phyloP scores from a whole-genome alignment of 192 early-diverging fungal genomes.

The Podila clonocystis region DNA sequence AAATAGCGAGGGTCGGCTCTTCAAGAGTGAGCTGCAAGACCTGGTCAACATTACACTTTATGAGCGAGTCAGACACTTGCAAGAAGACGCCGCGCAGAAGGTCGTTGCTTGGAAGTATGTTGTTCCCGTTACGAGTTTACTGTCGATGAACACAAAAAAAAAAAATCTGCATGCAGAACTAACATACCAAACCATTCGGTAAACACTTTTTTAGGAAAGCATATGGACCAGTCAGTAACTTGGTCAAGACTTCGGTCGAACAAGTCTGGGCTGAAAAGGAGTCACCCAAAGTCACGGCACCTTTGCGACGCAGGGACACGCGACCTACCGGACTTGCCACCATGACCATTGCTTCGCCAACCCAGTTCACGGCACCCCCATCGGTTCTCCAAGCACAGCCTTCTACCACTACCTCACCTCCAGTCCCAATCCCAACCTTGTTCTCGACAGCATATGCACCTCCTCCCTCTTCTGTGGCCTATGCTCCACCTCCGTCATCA shows the following conservation, averaged over 20 bases:
- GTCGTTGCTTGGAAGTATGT: slow-evolving; percentile 42
- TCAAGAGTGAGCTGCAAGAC: slow-evolving; percentile 22
- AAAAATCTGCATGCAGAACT: neutral
- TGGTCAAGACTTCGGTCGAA: slow-evolving; percentile 1
- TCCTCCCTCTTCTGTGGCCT: slow-evolving; percentile 5
- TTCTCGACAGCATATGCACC: neutral
- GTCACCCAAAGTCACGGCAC: neutral
- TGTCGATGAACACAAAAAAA: neutral
- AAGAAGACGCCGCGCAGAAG: slow-evolving; percentile 32
- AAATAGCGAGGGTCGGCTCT: slow-evolving; percentile 16
- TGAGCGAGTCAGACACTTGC: slow-evolving; percentile 21
- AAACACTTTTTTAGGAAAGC: slow-evolving; percentile 2
- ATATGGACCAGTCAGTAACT: slow-evolving; percentile 6
- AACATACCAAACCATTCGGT: neutral
- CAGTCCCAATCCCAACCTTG: neutral
- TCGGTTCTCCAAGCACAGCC: neutral
- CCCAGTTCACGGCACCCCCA: neutral
- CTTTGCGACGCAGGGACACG: neutral
- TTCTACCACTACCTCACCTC: neutral
- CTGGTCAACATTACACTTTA: slow-evolving; percentile 30
- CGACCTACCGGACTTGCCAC: neutral
- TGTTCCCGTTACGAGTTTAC: neutral
- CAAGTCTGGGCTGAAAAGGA: slow-evolving; percentile 16
- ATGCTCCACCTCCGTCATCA: slow-evolving; percentile 24
- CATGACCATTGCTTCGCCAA: neutral